Percentiles rank a stretch among this genome's conserved stretches.
Evolutionary conservation across 257 asterid genomes (phyloP).

Genomic region (Scutellaria barbata): DNA sequence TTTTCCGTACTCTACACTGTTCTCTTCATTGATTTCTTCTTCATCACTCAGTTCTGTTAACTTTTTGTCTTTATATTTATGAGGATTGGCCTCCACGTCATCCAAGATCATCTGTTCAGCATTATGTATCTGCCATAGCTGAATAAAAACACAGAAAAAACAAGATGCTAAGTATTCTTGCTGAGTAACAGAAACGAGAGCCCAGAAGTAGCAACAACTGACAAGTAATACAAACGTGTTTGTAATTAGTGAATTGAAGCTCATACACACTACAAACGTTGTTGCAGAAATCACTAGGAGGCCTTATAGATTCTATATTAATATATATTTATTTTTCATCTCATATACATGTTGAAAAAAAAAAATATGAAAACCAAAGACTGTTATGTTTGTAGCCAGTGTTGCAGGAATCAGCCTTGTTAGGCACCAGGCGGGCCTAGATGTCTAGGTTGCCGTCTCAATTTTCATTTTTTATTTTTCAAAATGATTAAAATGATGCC

Average conservation of each 20-base stretch:
- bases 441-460: too few species aligned
- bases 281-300: too few species aligned
- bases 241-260: constrained; percentile 26
- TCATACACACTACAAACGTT: background rate
- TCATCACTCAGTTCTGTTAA: constrained; percentile 73
- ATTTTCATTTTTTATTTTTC: too few species aligned
- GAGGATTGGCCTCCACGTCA: constrained; percentile 79
- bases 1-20: constrained; percentile 62
- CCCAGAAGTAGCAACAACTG: too few species aligned
- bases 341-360: too few species aligned
- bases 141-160: constrained; percentile 34
- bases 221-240: background rate
- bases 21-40: constrained; percentile 77
- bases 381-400: too few species aligned
- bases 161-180: background rate
- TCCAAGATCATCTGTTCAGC: constrained; percentile 98
- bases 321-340: too few species aligned
- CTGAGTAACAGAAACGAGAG: background rate
- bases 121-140: constrained; percentile 92
- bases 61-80: constrained; percentile 66
- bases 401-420: too few species aligned
- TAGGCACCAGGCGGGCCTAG: too few species aligned
- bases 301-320: too few species aligned
- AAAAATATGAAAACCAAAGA: too few species aligned
- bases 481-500: too few species aligned